Percentiles rank a stretch among this genome's conserved stretches.
Evolutionary conservation across 2,329 filamentous ascomycete species (phyloP).

Genomic region (Claviceps sp.): DNA sequence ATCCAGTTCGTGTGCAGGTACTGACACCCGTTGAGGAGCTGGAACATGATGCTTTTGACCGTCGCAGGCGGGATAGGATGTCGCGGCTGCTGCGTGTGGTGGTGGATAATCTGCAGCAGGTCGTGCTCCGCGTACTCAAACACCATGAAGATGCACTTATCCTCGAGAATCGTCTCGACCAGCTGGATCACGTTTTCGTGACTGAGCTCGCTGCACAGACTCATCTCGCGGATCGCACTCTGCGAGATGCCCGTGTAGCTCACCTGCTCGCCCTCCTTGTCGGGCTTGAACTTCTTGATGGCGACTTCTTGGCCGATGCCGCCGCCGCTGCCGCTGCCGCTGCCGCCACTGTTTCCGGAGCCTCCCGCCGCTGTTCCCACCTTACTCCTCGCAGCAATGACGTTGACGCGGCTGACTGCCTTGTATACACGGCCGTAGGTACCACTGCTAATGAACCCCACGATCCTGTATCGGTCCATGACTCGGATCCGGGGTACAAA

Average conservation of each 20-base stretch:
- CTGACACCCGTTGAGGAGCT: slow-evolving; percentile 85
- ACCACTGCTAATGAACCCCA: slow-evolving; percentile 95
- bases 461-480: slow-evolving; percentile 85
- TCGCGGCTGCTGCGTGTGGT: slow-evolving; percentile 80
- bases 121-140: slow-evolving; percentile 99
- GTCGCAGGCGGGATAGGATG: slow-evolving; percentile 80
- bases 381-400: slow-evolving; percentile 2
- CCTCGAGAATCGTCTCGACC: slow-evolving; percentile 91
- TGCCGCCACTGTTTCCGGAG: background rate
- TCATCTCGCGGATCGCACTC: slow-evolving; percentile 94
- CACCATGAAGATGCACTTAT: slow-evolving; percentile 99
- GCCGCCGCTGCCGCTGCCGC: slow-evolving; percentile 38
- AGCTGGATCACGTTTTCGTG: slow-evolving; percentile 84
- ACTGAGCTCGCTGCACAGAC: slow-evolving; percentile 79
- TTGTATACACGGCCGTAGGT: slow-evolving; percentile 99
- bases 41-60: slow-evolving; percentile 89
- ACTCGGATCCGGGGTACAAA: slow-evolving; percentile 76
- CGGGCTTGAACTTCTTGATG: slow-evolving; percentile 99
- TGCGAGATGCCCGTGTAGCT: slow-evolving; percentile 97
- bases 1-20: slow-evolving; percentile 97
- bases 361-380: background rate
- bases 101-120: slow-evolving; percentile 92
- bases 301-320: slow-evolving; percentile 65
- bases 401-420: slow-evolving; percentile 49
- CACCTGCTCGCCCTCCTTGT: slow-evolving; percentile 90